Evolutionary conservation across 306 rosid species (phyloP).

Genomic region (Fagus sylvatica): DNA sequence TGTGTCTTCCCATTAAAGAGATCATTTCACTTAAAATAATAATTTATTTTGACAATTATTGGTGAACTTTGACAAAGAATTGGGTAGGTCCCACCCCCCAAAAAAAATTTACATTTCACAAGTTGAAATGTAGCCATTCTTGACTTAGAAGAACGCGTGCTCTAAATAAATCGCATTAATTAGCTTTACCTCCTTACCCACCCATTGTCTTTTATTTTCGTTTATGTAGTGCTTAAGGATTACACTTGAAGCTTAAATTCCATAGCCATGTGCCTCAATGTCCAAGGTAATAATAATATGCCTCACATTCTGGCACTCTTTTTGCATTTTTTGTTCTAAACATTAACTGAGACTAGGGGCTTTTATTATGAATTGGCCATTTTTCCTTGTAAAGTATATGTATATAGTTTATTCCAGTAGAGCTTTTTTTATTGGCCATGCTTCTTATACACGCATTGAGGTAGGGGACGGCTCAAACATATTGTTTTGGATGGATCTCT

Average conservation of each 20-base stretch:
- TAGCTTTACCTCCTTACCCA: neutral
- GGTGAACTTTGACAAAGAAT: neutral
- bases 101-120: neutral
- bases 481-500: too few relatives aligned
- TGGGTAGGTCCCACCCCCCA: neutral
- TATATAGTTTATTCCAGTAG: neutral
- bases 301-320: neutral
- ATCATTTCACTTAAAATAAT: neutral
- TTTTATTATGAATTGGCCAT: constrained; percentile 13
- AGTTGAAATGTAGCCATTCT: neutral
- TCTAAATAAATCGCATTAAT: neutral
- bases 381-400: neutral
- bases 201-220: neutral
- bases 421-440: neutral
- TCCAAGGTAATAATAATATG: neutral
- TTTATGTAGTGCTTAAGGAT: neutral
- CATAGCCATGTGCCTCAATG: neutral
- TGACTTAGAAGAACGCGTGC: neutral
- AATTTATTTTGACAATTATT: neutral
- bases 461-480: too few relatives aligned
- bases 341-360: constrained; percentile 15
- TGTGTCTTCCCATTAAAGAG: neutral
- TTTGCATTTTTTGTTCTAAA: constrained; percentile 1
- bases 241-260: neutral
- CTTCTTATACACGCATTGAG: too few relatives aligned